These are phyloP conservation scores for Irpex lacteus DNA, from an alignment of 1,284 basidiomycete species.

Conservation along the genomic window DNA sequence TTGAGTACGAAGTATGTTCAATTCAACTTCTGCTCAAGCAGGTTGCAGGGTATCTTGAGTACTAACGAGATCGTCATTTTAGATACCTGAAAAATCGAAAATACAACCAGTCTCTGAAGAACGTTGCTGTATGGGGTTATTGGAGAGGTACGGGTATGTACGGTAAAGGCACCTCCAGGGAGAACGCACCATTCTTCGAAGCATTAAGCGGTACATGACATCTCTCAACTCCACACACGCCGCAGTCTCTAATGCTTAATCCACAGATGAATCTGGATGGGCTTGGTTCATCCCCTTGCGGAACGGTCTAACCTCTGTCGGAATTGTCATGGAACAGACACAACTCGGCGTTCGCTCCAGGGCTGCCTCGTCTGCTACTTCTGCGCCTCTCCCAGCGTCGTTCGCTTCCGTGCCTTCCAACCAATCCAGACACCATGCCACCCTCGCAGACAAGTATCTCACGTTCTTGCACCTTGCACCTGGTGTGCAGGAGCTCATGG, in stretches of 20 bases:
- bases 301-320: conserved; percentile 65
- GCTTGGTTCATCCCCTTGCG: conserved; percentile 77
- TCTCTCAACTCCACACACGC: neutral
- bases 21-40: no score
- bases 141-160: conserved; percentile 58
- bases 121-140: conserved; percentile 77
- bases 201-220: conserved; percentile 54
- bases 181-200: conserved; percentile 63
- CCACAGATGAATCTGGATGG: conserved; percentile 74
- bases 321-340: conserved; percentile 68
- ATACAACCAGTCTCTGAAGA: conserved; percentile 66
- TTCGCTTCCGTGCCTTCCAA: neutral
- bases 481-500: conserved; percentile 50
- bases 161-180: conserved; percentile 48
- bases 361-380: conserved; percentile 25
- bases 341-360: conserved; percentile 29
- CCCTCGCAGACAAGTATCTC: conserved; percentile 39
- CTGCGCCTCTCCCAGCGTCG: conserved; percentile 9
- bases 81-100: conserved; percentile 66
- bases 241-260: neutral
- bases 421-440: conserved; percentile 2
- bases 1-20: conserved; percentile 45
- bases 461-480: conserved; percentile 41
- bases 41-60: no score
- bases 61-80: neutral